Evolutionary conservation across 257 asterid genomes (phyloP).

Genomic region (Knoxia roxburghii): DNA sequence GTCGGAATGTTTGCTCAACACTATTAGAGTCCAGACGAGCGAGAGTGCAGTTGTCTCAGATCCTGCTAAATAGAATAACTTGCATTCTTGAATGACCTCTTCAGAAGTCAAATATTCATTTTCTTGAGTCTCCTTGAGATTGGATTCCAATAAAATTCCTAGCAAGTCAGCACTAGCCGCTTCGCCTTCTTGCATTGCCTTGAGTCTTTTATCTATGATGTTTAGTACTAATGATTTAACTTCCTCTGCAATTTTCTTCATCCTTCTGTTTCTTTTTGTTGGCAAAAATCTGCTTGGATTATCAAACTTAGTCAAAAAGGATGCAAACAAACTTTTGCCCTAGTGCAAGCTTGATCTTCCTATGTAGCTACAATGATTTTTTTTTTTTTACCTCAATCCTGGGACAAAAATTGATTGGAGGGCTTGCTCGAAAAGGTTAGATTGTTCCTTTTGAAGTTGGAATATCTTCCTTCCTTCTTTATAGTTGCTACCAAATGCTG

Average conservation of each 20-base stretch:
- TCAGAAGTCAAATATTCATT: slow-evolving; percentile 19
- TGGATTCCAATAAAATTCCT: slow-evolving; percentile 20
- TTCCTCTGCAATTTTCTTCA: slow-evolving; percentile 15
- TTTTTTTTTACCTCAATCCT: slow-evolving; percentile 21
- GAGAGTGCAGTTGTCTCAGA: slow-evolving; percentile 25
- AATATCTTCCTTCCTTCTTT: slow-evolving; percentile 40
- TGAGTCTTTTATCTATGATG: slow-evolving; percentile 8
- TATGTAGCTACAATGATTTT: too few relatives aligned
- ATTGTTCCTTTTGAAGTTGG: slow-evolving; percentile 27
- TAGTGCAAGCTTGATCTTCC: too few relatives aligned
- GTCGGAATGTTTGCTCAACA: slow-evolving; percentile 18
- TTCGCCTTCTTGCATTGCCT: slow-evolving; percentile 14
- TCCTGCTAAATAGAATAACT: slow-evolving; percentile 30
- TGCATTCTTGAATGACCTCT: slow-evolving; percentile 33
- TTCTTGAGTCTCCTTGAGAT: slow-evolving; percentile 19
- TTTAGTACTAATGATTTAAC: slow-evolving; percentile 7
- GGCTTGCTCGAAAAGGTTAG: slow-evolving; percentile 9
- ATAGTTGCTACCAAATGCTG: slow-evolving; percentile 41
- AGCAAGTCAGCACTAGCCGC: slow-evolving; percentile 19
- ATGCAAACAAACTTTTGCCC: too few relatives aligned
- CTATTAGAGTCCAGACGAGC: slow-evolving; percentile 27
- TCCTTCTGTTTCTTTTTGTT: slow-evolving; percentile 12
- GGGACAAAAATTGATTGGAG: slow-evolving; percentile 19
- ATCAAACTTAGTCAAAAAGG: too few relatives aligned
- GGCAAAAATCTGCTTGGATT: slow-evolving; percentile 6